These are phyloP conservation scores for Fomitopsis pulvina DNA, from an alignment of 768 basidiomycete species.

Conservation along the genomic window DNA sequence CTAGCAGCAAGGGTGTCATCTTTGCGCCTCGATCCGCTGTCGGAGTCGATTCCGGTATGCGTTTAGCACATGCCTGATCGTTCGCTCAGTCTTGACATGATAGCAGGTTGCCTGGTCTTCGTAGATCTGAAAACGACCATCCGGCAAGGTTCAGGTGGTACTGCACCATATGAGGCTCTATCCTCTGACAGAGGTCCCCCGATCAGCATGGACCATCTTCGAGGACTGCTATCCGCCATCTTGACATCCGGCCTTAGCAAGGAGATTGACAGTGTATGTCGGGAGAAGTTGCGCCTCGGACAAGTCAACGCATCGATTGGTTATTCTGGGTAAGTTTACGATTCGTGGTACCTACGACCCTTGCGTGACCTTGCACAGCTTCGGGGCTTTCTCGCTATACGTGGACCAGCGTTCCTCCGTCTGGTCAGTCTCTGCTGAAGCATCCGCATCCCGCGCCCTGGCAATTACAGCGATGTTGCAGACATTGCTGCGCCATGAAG, in stretches of 20 bases:
- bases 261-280: conserved; percentile 66
- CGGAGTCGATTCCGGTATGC: conserved; percentile 1
- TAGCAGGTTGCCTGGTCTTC: conserved; percentile 24
- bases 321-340: not conserved
- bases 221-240: conserved; percentile 53
- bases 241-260: conserved; percentile 65
- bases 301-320: conserved; percentile 20
- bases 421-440: conserved; percentile 71
- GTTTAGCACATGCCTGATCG: not conserved
- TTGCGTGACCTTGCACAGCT: not conserved
- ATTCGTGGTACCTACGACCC: too few relatives aligned
- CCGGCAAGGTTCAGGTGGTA: conserved; percentile 4
- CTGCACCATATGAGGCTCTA: conserved; percentile 3
- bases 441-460: conserved; percentile 66
- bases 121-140: conserved; percentile 23
- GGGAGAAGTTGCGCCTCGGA: conserved; percentile 44
- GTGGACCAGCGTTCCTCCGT: conserved; percentile 27
- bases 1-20: not conserved
- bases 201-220: conserved; percentile 48
- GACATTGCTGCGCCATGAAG: conserved; percentile 67
- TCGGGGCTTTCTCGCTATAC: conserved; percentile 35
- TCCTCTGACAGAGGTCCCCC: conserved; percentile 25
- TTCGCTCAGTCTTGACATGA: not conserved
- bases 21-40: not conserved
- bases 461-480: conserved; percentile 63